Conservation (phyloP, 2,329 filamentous ascomycete genomes). For the Fusarium sacchari region DNA sequence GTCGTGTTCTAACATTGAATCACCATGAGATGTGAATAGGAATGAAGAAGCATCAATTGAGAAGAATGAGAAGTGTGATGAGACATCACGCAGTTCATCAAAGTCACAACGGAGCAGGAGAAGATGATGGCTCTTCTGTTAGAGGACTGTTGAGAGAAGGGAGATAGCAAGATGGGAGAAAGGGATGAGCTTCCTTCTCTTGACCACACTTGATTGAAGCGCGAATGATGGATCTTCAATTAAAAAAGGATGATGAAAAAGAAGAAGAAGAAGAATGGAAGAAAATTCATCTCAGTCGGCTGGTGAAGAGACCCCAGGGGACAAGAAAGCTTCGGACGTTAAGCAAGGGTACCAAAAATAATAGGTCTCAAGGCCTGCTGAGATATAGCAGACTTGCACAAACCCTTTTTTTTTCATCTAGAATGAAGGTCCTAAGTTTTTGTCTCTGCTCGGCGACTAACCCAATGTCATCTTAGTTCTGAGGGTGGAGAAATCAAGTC, state of each 20-base stretch:
- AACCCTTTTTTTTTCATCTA: neutral
- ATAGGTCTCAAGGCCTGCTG: neutral
- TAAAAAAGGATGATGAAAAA: neutral
- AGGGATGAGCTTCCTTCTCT: neutral
- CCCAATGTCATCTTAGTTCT: slow-evolving; percentile 6
- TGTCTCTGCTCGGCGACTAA: neutral
- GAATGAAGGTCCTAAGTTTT: neutral
- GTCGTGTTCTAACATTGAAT: slow-evolving; percentile 13
- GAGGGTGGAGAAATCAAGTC: neutral
- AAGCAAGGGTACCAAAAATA: neutral
- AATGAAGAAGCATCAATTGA: neutral
- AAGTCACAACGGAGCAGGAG: slow-evolving; percentile 13
- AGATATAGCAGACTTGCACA: accelerated
- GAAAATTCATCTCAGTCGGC: slow-evolving; percentile 27
- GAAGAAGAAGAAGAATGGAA: neutral
- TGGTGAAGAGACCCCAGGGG: neutral
- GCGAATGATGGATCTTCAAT: neutral
- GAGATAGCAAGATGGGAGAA: neutral
- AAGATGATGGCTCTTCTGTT: slow-evolving; percentile 5
- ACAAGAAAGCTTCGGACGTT: neutral
- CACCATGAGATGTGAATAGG: neutral
- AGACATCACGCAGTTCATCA: slow-evolving; percentile 12
- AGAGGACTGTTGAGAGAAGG: neutral
- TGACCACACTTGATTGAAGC: slow-evolving; percentile 4
- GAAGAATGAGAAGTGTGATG: slow-evolving; percentile 1